Evolutionary conservation across 2,329 filamentous ascomycete species (phyloP).

Genomic region (Chaetothyriales sp.): DNA sequence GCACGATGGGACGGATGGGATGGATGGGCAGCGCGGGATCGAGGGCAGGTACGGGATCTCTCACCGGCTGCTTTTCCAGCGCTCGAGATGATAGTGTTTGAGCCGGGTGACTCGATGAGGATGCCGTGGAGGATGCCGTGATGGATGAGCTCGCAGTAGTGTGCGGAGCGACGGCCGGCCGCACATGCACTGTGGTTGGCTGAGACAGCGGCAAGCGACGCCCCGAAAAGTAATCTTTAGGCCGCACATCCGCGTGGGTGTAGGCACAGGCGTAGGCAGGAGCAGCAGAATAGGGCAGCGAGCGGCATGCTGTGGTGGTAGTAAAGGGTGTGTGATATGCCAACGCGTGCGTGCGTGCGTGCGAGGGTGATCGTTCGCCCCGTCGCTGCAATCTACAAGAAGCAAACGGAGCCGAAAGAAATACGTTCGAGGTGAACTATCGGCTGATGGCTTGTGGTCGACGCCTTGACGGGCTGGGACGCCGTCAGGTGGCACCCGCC

Average conservation of each 20-base stretch:
- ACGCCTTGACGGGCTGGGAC: not conserved
- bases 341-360: not conserved
- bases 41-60: constrained; percentile 10
- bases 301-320: not conserved
- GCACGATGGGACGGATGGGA: constrained; percentile 2
- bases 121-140: constrained; percentile 12
- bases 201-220: not conserved
- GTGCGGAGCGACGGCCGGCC: not conserved
- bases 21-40: not conserved
- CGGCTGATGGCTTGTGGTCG: not conserved
- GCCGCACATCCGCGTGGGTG: not conserved
- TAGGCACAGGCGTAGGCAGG: not conserved
- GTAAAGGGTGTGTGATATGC: not conserved
- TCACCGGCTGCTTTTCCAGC: constrained; percentile 23
- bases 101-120: constrained; percentile 1
- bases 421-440: not conserved
- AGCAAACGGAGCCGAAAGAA: not conserved
- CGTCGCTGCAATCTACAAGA: too few species aligned
- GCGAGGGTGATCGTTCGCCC: not conserved
- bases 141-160: constrained; percentile 1
- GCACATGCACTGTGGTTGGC: not conserved
- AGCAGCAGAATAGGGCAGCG: not conserved
- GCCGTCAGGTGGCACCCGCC: not conserved
- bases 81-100: constrained; percentile 25
- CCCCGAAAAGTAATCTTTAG: not conserved